Percentiles rank a stretch among this genome's conserved stretches.
Evolutionary conservation across 306 rosid species (phyloP).

Genomic region (Luffa aegyptiaca): DNA sequence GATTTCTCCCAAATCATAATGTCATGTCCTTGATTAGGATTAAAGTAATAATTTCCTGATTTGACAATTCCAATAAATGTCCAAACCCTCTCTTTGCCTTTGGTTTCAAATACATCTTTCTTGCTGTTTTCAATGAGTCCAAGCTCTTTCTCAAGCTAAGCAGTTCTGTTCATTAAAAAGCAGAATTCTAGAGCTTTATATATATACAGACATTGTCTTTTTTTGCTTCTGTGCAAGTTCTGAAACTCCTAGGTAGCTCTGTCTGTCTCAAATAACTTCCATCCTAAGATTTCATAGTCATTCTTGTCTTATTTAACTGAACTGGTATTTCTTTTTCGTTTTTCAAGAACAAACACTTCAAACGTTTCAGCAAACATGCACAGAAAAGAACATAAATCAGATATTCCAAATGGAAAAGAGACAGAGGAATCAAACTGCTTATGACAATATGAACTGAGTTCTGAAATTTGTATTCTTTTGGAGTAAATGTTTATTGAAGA

Average conservation of each 20-base stretch:
- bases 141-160: neutral
- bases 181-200: neutral
- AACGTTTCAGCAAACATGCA: neutral
- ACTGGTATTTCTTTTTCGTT: neutral
- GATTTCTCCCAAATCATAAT: neutral
- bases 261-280: neutral
- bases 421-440: neutral
- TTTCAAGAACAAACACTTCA: neutral
- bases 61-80: neutral
- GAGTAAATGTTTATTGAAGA: neutral
- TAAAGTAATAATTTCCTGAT: neutral
- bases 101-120: neutral
- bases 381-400: neutral
- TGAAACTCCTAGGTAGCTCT: neutral
- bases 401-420: neutral
- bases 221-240: neutral
- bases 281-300: neutral
- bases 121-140: neutral
- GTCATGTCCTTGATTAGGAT: neutral
- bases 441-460: neutral
- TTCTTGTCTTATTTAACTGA: neutral
- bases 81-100: neutral
- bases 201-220: neutral
- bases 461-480: neutral
- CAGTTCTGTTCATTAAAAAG: neutral